Evolutionary conservation across 495 filamentous ascomycete species (phyloP).

Genomic region (Chaetomium fimeti): DNA sequence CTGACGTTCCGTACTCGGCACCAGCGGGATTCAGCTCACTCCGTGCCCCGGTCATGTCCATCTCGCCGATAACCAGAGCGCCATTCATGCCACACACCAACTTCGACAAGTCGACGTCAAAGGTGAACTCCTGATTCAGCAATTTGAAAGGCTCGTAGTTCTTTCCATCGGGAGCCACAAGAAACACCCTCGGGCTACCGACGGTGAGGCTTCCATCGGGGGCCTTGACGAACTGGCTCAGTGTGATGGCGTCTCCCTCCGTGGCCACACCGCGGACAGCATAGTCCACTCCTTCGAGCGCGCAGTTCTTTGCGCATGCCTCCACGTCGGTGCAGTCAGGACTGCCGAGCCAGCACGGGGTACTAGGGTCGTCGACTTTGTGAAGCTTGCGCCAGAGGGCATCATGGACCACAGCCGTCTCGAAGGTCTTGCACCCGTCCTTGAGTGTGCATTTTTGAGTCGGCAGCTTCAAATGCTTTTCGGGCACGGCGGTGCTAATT

Average conservation of each 20-base stretch:
- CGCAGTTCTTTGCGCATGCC: constrained; percentile 52
- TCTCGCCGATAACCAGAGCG: constrained; percentile 65
- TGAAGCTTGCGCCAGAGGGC: constrained; percentile 36
- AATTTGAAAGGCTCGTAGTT: constrained; percentile 62
- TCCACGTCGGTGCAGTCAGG: constrained; percentile 47
- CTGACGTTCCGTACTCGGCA: constrained; percentile 62
- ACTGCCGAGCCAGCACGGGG: constrained; percentile 50
- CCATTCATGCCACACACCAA: constrained; percentile 67
- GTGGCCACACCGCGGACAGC: constrained; percentile 46
- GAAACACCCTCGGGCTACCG: constrained; percentile 64
- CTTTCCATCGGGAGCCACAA: constrained; percentile 51
- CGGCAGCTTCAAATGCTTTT: no score
- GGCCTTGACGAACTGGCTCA: constrained; percentile 33
- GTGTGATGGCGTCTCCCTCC: no score
- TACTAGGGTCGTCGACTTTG: constrained; percentile 16
- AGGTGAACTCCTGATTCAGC: constrained; percentile 58
- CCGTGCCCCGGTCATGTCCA: constrained; percentile 55
- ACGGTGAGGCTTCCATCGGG: constrained; percentile 21
- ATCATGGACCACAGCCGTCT: constrained; percentile 59
- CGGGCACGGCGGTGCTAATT: no score
- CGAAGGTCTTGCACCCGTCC: constrained; percentile 54
- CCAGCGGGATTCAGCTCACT: constrained; percentile 59
- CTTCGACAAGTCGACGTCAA: constrained; percentile 61
- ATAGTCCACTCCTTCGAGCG: constrained; percentile 54
- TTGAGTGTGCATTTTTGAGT: no score